Base-by-base conservation (phyloP, 2,329 filamentous ascomycete species). In the Trichoderma atrobrunneum region DNA sequence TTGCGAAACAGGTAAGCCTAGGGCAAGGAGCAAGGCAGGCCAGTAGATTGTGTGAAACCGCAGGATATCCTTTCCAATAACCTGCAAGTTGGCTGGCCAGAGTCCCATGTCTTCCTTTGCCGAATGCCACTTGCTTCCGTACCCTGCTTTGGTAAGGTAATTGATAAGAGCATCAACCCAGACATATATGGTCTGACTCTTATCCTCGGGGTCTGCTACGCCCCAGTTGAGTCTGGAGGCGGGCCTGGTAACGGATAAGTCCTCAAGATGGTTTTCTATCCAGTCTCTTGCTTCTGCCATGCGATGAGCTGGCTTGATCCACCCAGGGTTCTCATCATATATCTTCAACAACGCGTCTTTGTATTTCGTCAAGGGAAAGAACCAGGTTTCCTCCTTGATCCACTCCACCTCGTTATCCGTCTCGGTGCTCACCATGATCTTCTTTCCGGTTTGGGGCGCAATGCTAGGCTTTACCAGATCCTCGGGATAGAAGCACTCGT, bases 21-120 rank as follows among this genome's bases (percentile, higher is more conserved):
- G 85, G 1, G 96, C 95, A 87, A 99, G 92, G 18, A 99, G 89
- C 76, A 99, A 92, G 4, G 96, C 96, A 0, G 96, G 96, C 96
- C 97, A 99, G 85, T 99, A 99, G 62, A 99, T 91, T 81, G 93
- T 95, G 80, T 99, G 97, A 81, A 99, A 99, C 21, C 94, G 92
- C 72, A 97, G 86, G 75, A 99, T 99, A 80, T 99, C 96, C 82
- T 99, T 99, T 63, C 96, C 96, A 70, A 99, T 91, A 30, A 99
- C 90, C 60, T 99, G 96, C 21, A 96, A 87, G 80, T 99, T 91
- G 10, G 94, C 93, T 5, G 96, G 96, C 95, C 96, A 99, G 28
- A 93, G 90, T 64, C 87, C 87, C 24, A 83, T 84, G 16, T 85
- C 80, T 73, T 92, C 89, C 5, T 87, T 83, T 2, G 90, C 90